Percentiles rank a stretch among this genome's conserved stretches.
phyloP scores from a whole-genome alignment of 139 green algal species.

The Tetratostichococcus sp. region DNA sequence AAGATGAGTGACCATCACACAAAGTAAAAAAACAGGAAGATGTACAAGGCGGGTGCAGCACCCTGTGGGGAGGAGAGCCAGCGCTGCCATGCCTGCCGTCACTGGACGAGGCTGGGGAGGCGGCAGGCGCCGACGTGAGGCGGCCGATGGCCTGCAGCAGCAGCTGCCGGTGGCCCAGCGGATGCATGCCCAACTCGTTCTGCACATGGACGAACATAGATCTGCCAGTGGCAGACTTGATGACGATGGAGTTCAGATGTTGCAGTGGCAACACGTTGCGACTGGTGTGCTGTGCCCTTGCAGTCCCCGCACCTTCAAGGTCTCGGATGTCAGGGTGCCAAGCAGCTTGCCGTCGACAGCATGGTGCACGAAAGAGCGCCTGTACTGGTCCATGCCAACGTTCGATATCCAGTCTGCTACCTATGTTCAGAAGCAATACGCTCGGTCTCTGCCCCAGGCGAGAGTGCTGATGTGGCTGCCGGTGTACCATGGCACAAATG shows the following conservation, averaged over 20 bases:
- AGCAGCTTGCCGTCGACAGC: conserved; percentile 53
- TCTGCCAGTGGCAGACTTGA: too few species aligned
- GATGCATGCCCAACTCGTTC: conserved; percentile 58
- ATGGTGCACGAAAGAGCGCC: conserved; percentile 66
- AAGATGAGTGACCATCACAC: too few species aligned
- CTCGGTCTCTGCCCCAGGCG: neutral
- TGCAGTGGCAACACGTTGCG: too few species aligned
- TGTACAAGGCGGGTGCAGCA: too few species aligned
- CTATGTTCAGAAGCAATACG: conserved; percentile 11
- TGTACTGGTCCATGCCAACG: conserved; percentile 67
- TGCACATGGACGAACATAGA: too few species aligned
- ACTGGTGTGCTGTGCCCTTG: too few species aligned
- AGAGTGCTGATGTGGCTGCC: too few species aligned
- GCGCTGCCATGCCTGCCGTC: too few species aligned
- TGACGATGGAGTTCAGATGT: too few species aligned
- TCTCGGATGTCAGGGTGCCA: conserved; percentile 38
- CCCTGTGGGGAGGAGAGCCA: too few species aligned
- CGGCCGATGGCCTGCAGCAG: conserved; percentile 38
- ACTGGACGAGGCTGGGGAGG: neutral
- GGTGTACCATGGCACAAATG: too few species aligned
- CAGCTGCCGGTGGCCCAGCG: conserved; percentile 50
- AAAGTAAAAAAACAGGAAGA: too few species aligned
- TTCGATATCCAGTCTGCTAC: conserved; percentile 63
- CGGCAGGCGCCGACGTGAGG: conserved; percentile 1
- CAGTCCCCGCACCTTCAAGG: conserved; percentile 59